Evolutionary conservation across 176 grass and related monocot species (phyloP).

Genomic region (Leersia perrieri): DNA sequence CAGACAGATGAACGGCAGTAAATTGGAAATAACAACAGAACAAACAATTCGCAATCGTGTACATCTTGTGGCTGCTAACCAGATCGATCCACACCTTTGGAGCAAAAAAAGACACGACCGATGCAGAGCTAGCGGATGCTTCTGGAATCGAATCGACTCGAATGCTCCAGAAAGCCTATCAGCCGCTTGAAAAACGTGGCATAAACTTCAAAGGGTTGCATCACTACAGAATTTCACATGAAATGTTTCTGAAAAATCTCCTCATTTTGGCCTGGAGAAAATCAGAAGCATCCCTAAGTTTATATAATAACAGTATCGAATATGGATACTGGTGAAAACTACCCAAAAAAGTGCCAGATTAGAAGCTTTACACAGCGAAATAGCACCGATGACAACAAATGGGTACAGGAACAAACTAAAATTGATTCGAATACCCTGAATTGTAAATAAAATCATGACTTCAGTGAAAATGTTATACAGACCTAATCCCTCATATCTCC

Average conservation of each 20-base stretch:
- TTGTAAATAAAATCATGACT: neutral
- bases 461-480: conserved; percentile 28
- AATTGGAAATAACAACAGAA: neutral
- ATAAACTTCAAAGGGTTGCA: too few species aligned
- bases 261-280: too few species aligned
- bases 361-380: neutral
- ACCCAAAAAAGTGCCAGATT: neutral
- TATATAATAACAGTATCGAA: too few species aligned
- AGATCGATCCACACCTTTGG: neutral
- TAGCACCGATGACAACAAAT: neutral
- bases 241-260: neutral
- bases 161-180: neutral
- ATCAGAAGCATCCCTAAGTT: neutral
- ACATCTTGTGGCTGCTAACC: neutral
- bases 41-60: neutral
- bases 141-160: neutral
- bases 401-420: neutral
- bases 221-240: neutral
- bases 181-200: neutral
- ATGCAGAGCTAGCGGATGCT: neutral
- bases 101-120: neutral
- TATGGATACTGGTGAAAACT: neutral
- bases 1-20: neutral
- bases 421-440: neutral
- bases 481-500: conserved; percentile 43